Evolutionary conservation across 1,139 yeast genomes (phyloP), one percentile per base, ranked within the genome.

Genomic region (Suhomyces maxii): DNA sequence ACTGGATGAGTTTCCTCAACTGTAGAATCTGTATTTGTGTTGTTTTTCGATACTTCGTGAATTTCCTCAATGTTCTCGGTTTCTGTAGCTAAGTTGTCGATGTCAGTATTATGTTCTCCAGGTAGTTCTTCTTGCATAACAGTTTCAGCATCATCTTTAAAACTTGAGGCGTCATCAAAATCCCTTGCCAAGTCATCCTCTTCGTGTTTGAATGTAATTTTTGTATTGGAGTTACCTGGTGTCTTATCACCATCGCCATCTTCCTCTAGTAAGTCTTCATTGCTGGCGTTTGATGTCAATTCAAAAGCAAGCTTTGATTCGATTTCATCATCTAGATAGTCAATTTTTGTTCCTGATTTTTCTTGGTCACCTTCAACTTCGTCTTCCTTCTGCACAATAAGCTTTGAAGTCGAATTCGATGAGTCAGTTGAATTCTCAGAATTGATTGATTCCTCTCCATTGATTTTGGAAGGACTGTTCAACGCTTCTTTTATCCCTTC

Each of bases 61-160:
- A 18, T 28, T 28, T 28, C 31, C n/a, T 28, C 31, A 28, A 28
- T 9, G 7, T 28, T 28, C n/a, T 11, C 31, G 8, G 6, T 5
- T 8, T 13, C 32, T 23, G 7, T 13, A 30, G 18, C 31, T 8
- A 1, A 18, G 23, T 18, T 18, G 23, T 18, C 23, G 23, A 18
- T 18, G 6, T 18, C 23, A 18, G 6, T 18, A 18, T 18, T 18
- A 3, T 5, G 10, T 4, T 35, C 51, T 9, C 59, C 68, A 28
- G 31, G 4, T 28, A 7, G 5, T 35, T 54, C 55, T 11, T 66
- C 71, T 46, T 68, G 71, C 49, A 58, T 55, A 7, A 68, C 63
- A 0, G 75, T 69, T 45, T 66, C 75, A 31, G 61, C 59, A 39
- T 69, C 74, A 48, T 70, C 75, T 52, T 66, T 56, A 47, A 69